Percentiles rank a stretch among this genome's conserved stretches.
These are phyloP conservation scores for Aurifilum marmelostoma DNA, from an alignment of 2,329 filamentous ascomycete genomes.

Conservation along the genomic window DNA sequence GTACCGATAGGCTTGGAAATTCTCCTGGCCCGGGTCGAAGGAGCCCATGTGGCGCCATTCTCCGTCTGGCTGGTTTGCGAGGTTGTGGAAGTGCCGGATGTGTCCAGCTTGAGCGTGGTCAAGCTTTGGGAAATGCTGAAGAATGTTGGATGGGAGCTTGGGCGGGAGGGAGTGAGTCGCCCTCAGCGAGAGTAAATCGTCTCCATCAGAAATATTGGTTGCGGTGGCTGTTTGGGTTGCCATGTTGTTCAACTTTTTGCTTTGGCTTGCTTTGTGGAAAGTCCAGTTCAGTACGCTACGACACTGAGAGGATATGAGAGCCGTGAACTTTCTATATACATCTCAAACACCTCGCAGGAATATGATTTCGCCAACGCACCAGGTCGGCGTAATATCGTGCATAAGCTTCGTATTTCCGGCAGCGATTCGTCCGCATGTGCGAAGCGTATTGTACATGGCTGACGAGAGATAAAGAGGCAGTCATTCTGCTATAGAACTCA, in stretches of 20 bases:
- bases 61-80: slow-evolving; percentile 11
- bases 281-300: too few species aligned
- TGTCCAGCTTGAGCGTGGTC: slow-evolving; percentile 20
- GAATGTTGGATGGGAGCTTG: slow-evolving; percentile 5
- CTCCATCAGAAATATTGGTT: background rate
- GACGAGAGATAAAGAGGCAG: too few species aligned
- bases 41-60: slow-evolving; percentile 34
- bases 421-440: background rate
- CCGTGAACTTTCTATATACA: background rate
- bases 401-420: background rate
- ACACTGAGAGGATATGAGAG: background rate
- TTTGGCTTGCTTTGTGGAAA: too few species aligned
- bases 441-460: too few species aligned
- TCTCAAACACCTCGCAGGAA: too few species aligned
- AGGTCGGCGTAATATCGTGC: background rate
- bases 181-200: background rate
- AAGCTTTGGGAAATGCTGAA: slow-evolving; percentile 10
- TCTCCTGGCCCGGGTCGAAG: slow-evolving; percentile 44
- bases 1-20: slow-evolving; percentile 42
- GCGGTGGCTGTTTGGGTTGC: background rate
- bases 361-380: too few species aligned
- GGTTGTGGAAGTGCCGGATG: slow-evolving; percentile 21
- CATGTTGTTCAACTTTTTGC: background rate
- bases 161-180: background rate
- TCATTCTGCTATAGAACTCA: background rate